Conservation (phyloP, 768 basidiomycete genomes). For the Harrya chromipes region DNA sequence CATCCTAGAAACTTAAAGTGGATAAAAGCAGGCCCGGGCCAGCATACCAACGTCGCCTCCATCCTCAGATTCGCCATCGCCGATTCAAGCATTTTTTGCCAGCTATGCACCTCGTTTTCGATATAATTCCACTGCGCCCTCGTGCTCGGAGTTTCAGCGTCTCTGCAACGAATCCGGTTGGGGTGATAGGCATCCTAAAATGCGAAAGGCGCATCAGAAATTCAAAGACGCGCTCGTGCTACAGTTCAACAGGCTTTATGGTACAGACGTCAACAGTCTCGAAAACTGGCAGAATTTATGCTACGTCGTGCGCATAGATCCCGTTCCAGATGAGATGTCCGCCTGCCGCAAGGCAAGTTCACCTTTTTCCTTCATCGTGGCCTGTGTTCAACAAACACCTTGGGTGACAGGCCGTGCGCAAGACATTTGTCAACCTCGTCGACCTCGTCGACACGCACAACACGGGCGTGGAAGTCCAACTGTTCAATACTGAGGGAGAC, state of each 20-base stretch:
- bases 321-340: slow-evolving; percentile 2
- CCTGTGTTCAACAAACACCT: too few relatives aligned
- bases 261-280: slow-evolving; percentile 3
- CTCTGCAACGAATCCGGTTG: too few relatives aligned
- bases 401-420: slow-evolving; percentile 1
- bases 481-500: slow-evolving; percentile 6
- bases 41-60: too few relatives aligned
- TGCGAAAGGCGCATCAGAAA: background rate
- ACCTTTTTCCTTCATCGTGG: background rate
- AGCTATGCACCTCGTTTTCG: too few relatives aligned
- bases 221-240: slow-evolving; percentile 15
- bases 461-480: background rate
- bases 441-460: slow-evolving; percentile 16
- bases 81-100: too few relatives aligned
- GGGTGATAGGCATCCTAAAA: too few relatives aligned
- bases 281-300: slow-evolving; percentile 12
- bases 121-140: too few relatives aligned
- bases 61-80: too few relatives aligned
- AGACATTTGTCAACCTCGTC: slow-evolving; percentile 14
- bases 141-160: too few relatives aligned
- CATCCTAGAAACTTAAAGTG: too few relatives aligned
- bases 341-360: slow-evolving; percentile 11
- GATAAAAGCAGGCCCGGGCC: too few relatives aligned
- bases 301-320: background rate
- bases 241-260: slow-evolving; percentile 16